phyloP scores from a whole-genome alignment of 345 rosid genomes.

The Ceriops decandra region DNA sequence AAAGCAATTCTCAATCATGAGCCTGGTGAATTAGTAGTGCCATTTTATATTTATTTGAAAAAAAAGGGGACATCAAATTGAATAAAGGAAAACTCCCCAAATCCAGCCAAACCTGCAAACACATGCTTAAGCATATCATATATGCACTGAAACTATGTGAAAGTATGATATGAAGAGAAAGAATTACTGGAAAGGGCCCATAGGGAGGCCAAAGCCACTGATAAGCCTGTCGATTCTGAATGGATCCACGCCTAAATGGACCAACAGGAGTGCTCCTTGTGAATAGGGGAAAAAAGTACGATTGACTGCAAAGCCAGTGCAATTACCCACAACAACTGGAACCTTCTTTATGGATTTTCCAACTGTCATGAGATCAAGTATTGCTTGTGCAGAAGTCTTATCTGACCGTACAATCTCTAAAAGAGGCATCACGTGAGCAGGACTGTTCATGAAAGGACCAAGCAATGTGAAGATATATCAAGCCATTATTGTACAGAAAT shows the following conservation, averaged over 20 bases:
- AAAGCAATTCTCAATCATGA: too few relatives aligned
- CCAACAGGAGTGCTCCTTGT: constrained; percentile 69
- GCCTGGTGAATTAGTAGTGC: too few relatives aligned
- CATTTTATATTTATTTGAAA: too few relatives aligned
- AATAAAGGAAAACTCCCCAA: not conserved
- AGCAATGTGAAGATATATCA: too few relatives aligned
- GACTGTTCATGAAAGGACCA: constrained; percentile 39
- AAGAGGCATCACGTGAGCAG: constrained; percentile 96
- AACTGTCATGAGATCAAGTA: constrained; percentile 82
- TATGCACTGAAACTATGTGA: not conserved
- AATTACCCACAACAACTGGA: constrained; percentile 95
- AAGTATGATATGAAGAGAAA: constrained; percentile 22
- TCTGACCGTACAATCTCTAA: constrained; percentile 86
- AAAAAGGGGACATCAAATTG: not conserved
- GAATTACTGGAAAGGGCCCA: constrained; percentile 91
- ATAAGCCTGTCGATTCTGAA: constrained; percentile 84
- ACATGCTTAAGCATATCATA: constrained; percentile 3
- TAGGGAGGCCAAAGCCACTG: constrained; percentile 78
- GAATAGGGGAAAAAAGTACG: constrained; percentile 83
- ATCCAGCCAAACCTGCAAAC: not conserved
- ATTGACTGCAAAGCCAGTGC: constrained; percentile 93
- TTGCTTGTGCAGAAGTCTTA: constrained; percentile 79
- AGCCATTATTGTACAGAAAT: not conserved
- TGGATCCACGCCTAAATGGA: constrained; percentile 75
- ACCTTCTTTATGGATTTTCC: constrained; percentile 86